A percentile compares a stretch with the other conserved stretches of the same genome.
Conservation (phyloP, 2,329 filamentous ascomycete species). For the Hortaea sp. region DNA sequence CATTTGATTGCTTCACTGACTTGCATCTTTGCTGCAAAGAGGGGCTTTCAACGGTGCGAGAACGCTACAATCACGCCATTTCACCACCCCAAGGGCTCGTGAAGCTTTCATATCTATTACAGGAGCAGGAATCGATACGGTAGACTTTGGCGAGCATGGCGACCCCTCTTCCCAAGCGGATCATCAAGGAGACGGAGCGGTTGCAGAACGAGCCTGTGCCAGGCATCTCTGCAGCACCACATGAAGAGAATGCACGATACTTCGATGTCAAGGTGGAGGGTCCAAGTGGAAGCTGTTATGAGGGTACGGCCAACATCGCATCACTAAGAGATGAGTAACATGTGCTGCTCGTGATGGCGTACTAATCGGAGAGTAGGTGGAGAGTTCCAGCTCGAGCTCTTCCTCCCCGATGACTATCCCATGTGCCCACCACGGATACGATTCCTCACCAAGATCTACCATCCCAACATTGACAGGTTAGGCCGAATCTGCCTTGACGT, state of each 20-base stretch:
- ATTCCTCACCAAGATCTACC: conserved; percentile 98
- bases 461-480: conserved; percentile 96
- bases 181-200: conserved; percentile 96
- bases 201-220: conserved; percentile 94
- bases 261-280: conserved; percentile 97
- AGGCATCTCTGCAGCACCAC: conserved; percentile 88
- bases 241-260: conserved; percentile 95
- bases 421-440: conserved; percentile 99
- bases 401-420: conserved; percentile 95
- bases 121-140: too few relatives aligned
- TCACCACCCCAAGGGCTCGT: not conserved
- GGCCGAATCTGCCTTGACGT: conserved; percentile 96
- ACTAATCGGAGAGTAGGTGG: conserved; percentile 43
- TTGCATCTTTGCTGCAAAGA: too few relatives aligned
- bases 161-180: conserved; percentile 70
- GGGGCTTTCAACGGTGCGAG: too few relatives aligned
- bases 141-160: conserved; percentile 41
- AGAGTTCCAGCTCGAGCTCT: conserved; percentile 93
- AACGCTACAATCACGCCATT: not conserved
- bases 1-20: too few relatives aligned
- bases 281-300: conserved; percentile 84
- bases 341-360: not conserved
- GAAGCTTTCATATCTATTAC: too few relatives aligned
- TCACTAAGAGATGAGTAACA: not conserved
- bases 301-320: conserved; percentile 48